Base-by-base conservation (phyloP, 257 asterid species). In the Capsicum rhomboideum region DNA sequence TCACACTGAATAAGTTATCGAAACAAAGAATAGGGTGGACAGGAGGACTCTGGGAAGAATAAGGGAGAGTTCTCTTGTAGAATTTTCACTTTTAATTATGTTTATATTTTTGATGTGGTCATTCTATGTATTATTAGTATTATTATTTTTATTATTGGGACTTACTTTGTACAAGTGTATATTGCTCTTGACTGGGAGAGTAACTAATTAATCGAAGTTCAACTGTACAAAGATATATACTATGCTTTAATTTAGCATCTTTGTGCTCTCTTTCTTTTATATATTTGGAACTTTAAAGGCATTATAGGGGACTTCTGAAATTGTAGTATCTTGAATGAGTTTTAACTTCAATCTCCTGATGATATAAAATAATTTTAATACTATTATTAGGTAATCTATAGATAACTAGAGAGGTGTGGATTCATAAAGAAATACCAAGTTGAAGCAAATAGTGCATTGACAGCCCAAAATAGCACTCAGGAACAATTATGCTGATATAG, bases 111-210 rank as follows among this genome's bases (percentile, higher is more conserved):
- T 75, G 75, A 82, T 28, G 59, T 82, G 64, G 17, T 46, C 63
- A 82, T 61, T 64, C 56, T 42, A 10, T 44, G 78, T 55, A 82
- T 56, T 59, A 10, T 40, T 69, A 71, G 1, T 31, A 31, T 31
- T 31, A 31, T 34, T 34, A 34, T 34, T 34, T 2, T 34, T 34
- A 34, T 23, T 59, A 61, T 46, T 82, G 44, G 40, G 26, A 49
- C 34, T 64, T 82, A 3, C 84, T 42, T 64, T 82, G 63, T 82
- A 82, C 63, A 46, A 81, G 40, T 63, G 50, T 81, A 82, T 63
- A 82, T 68, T 59, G 49, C 77, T 82, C 84, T 44, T 82, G 66
- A 44, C 64, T 26, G 78, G 31, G 34, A 82, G 75, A 82, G 79
- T 82, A 26, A 82, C 75, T 82, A 42, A 82, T 17, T 34, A 46